Conservation (phyloP, 2,329 filamentous ascomycete species). For the Paracoccidioides brasiliensis region DNA sequence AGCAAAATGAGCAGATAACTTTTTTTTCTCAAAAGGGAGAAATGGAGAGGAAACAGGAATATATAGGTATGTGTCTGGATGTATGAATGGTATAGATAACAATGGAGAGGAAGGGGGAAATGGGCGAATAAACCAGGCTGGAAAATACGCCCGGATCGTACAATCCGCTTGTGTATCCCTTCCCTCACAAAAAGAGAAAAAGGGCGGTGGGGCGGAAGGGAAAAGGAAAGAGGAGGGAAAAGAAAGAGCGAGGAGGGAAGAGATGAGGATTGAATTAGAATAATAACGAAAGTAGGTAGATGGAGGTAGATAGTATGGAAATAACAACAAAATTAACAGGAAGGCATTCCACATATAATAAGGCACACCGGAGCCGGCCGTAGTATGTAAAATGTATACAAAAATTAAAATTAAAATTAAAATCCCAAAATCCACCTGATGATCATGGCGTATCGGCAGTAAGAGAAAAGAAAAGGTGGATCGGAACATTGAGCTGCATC, state of each 20-base stretch:
- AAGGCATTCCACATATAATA: background rate
- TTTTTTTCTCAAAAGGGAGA: background rate
- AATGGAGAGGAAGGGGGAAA: background rate
- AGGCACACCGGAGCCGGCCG: background rate
- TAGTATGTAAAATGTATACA: background rate
- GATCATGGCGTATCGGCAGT: background rate
- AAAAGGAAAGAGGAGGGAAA: background rate
- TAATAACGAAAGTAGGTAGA: background rate
- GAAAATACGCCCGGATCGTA: no score
- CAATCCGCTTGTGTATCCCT: no score
- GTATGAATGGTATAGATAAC: background rate
- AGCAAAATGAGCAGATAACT: background rate
- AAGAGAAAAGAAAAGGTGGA: background rate
- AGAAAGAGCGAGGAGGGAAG: background rate
- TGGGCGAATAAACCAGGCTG: background rate
- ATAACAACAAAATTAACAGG: background rate
- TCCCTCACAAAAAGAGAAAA: no score
- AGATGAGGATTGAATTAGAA: background rate
- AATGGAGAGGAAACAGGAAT: background rate
- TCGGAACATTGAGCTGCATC: background rate
- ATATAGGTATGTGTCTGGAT: background rate
- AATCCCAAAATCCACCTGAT: background rate
- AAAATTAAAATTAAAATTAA: background rate
- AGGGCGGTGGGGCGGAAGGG: background rate
- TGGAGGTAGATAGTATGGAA: background rate